phyloP scores from a whole-genome alignment of 129 eudicot genomes.

The Logfia minima region DNA sequence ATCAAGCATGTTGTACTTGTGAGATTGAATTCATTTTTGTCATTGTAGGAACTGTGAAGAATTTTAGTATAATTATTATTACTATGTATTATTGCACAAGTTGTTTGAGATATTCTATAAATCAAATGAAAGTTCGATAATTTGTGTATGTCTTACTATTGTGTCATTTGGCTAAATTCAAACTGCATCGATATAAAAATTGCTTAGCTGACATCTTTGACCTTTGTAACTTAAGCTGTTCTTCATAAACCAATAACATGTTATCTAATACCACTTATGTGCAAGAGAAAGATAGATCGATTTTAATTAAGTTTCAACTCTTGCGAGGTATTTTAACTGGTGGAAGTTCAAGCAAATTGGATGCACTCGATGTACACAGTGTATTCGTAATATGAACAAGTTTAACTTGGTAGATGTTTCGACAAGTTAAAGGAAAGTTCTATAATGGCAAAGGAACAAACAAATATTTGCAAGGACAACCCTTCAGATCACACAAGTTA shows the following conservation, averaged over 20 bases:
- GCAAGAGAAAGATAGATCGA: neutral
- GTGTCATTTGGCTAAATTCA: neutral
- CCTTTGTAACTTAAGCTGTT: too few species aligned
- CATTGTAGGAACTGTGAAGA: slow-evolving; percentile 19
- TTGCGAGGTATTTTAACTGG: neutral
- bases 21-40: slow-evolving; percentile 27
- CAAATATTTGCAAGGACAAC: neutral
- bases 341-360: neutral
- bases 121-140: neutral
- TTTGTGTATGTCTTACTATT: neutral
- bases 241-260: neutral
- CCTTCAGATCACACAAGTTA: neutral
- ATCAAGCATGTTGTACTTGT: slow-evolving; percentile 9
- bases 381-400: neutral
- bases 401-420: neutral
- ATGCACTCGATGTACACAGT: neutral
- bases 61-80: neutral
- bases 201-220: neutral
- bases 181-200: too few species aligned
- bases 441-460: neutral
- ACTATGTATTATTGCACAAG: neutral
- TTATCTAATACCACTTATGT: neutral
- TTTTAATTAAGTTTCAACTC: too few species aligned
- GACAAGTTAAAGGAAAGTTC: neutral
- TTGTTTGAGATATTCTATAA: neutral